A percentile compares a stretch with the other conserved stretches of the same genome.
Evolutionary conservation across 2,329 filamentous ascomycete genomes (phyloP).

Genomic region (Pestalotiopsis sp.): DNA sequence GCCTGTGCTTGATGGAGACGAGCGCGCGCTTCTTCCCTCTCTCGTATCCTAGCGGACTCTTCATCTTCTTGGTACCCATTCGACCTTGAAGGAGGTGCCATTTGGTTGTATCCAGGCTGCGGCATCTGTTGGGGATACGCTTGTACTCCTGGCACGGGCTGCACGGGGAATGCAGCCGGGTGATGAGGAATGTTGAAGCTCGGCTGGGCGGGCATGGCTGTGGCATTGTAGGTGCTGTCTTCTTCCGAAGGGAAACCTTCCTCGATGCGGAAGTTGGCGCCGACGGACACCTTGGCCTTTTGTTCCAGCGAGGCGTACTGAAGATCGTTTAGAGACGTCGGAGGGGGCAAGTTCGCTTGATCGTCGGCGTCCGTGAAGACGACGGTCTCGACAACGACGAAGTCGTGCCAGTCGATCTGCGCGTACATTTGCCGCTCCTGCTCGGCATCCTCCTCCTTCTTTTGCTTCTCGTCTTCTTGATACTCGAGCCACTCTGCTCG

Average conservation of each 20-base stretch:
- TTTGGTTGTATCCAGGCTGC: conserved; percentile 32
- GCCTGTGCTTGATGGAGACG: conserved; percentile 77
- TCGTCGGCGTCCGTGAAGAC: conserved; percentile 90
- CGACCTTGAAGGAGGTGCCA: conserved; percentile 34
- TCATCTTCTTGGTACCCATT: conserved; percentile 59
- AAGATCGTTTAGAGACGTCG: conserved; percentile 86
- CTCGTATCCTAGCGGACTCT: conserved; percentile 64
- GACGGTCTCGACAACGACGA: conserved; percentile 93
- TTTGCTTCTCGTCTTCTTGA: conserved; percentile 81
- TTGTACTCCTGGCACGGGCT: conserved; percentile 32
- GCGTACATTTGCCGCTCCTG: conserved; percentile 76
- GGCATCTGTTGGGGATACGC: conserved; percentile 39
- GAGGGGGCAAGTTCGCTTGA: conserved; percentile 81
- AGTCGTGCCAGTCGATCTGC: conserved; percentile 97
- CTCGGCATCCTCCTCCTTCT: conserved; percentile 86
- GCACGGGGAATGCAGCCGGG: conserved; percentile 40
- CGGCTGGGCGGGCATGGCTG: conserved; percentile 41
- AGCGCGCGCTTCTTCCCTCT: conserved; percentile 60
- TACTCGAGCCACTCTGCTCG: conserved; percentile 86
- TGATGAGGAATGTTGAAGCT: conserved; percentile 48
- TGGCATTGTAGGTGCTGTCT: conserved; percentile 60
- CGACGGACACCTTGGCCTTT: conserved; percentile 87
- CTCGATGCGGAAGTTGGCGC: conserved; percentile 82
- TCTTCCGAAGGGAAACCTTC: conserved; percentile 89
- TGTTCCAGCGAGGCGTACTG: conserved; percentile 95